A percentile compares a stretch with the other conserved stretches of the same genome.
Conservation (phyloP, 495 filamentous ascomycete species). For the Sphaerosporella brunnea region DNA sequence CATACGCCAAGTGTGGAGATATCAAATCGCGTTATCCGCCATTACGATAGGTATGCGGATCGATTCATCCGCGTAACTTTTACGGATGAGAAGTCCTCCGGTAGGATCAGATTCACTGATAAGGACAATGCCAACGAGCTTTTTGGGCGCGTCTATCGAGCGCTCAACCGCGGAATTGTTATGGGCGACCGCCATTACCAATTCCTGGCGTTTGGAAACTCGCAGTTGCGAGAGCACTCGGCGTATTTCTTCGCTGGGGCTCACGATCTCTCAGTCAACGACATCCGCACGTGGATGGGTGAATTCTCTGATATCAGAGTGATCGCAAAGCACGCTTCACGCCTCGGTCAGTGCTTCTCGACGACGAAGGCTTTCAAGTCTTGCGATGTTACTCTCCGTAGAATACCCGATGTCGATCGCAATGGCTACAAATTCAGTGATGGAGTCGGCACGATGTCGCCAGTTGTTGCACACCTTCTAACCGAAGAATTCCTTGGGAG, state of each 20-base stretch:
- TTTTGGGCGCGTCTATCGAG: conserved; percentile 53
- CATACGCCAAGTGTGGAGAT: conserved; percentile 62
- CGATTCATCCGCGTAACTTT: conserved; percentile 86
- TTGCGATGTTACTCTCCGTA: conserved; percentile 28
- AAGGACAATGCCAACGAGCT: conserved; percentile 47
- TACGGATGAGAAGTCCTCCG: conserved; percentile 52
- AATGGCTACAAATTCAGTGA: conserved; percentile 65
- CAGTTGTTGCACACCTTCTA: conserved; percentile 52
- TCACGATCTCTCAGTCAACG: conserved; percentile 37
- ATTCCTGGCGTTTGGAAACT: conserved; percentile 90
- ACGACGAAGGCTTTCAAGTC: conserved; percentile 56
- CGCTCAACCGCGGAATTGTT: conserved; percentile 57
- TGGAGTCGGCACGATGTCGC: conserved; percentile 84
- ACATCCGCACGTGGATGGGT: conserved; percentile 87
- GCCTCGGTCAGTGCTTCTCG: conserved; percentile 88
- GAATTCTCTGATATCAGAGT: conserved; percentile 57
- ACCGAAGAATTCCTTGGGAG: conserved; percentile 31
- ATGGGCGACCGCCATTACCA: conserved; percentile 69
- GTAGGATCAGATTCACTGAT: conserved; percentile 39
- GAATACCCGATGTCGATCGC: conserved; percentile 44
- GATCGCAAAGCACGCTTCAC: conserved; percentile 69
- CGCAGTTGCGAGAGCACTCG: conserved; percentile 80
- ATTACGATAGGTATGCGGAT: conserved; percentile 48
- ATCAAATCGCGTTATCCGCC: conserved; percentile 70
- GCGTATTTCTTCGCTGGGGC: conserved; percentile 72